Percentiles rank a stretch among this genome's conserved stretches.
Evolutionary conservation across 1,284 basidiomycete species (phyloP).

Genomic region (Puccinia polysora): DNA sequence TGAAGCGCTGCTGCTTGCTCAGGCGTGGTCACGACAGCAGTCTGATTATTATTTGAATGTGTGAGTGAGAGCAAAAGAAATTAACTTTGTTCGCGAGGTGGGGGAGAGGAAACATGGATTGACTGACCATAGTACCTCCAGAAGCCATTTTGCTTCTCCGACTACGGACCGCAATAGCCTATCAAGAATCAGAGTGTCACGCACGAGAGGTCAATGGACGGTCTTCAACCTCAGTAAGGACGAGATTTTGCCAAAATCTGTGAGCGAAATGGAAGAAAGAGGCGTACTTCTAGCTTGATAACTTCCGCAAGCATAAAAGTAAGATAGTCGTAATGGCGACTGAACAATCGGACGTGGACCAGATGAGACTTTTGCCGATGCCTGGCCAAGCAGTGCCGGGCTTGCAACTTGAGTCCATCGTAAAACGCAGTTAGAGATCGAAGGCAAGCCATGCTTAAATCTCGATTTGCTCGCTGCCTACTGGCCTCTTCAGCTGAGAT

Average conservation of each 20-base stretch:
- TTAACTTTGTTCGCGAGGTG: not conserved
- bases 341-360: constrained; percentile 34
- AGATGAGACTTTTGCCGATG: not conserved
- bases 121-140: not conserved
- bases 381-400: constrained; percentile 56
- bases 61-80: not conserved
- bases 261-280: not conserved
- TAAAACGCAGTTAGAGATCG: constrained; percentile 69
- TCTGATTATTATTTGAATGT: not conserved
- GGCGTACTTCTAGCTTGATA: constrained; percentile 35
- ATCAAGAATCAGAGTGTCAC: not conserved
- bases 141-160: not conserved
- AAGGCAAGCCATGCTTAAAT: constrained; percentile 69
- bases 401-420: constrained; percentile 67
- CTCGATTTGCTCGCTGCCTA: constrained; percentile 72
- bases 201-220: not conserved
- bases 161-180: constrained; percentile 31
- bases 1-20: constrained; percentile 19
- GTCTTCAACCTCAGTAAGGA: not conserved
- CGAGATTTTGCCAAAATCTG: too few relatives aligned
- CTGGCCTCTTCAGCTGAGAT: constrained; percentile 54
- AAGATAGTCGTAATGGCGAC: constrained; percentile 43
- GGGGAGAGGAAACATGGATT: not conserved
- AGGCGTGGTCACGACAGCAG: not conserved
- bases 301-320: constrained; percentile 34